These are phyloP conservation scores for Suillus americanus DNA, from an alignment of 768 basidiomycete genomes.

Conservation along the genomic window DNA sequence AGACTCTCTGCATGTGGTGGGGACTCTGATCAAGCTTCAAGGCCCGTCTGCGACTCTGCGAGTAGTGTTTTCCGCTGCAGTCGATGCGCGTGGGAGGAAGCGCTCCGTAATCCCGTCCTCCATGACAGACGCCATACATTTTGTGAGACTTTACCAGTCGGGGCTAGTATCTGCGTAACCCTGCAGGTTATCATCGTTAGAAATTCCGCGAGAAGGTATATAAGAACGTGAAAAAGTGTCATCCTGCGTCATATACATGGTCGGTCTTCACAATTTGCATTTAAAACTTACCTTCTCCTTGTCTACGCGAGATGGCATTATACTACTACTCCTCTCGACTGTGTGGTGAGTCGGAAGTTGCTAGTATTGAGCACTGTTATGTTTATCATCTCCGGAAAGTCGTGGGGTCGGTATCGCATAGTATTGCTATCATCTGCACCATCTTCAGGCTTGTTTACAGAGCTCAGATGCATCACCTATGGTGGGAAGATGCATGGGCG, in stretches of 20 bases:
- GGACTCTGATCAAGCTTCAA: neutral
- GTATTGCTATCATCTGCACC: slow-evolving; percentile 23
- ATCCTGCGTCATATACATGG: neutral
- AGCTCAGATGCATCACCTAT: slow-evolving; percentile 18
- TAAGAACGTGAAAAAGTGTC: no score
- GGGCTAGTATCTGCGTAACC: neutral
- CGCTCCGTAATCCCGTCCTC: neutral
- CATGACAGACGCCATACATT: neutral
- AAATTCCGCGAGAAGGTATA: neutral
- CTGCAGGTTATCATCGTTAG: neutral
- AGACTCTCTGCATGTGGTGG: neutral
- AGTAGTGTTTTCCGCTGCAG: neutral
- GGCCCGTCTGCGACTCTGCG: neutral
- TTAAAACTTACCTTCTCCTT: neutral
- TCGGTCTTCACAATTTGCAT: neutral
- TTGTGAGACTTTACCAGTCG: neutral
- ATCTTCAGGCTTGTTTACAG: slow-evolving; percentile 24
- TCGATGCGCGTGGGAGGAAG: neutral
- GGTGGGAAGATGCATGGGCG: slow-evolving; percentile 32
- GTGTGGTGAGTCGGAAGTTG: neutral
- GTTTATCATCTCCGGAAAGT: slow-evolving; percentile 12
- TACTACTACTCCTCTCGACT: neutral
- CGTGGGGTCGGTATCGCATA: slow-evolving; percentile 15
- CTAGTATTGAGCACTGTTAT: neutral
- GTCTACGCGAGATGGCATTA: neutral